Base-by-base conservation (phyloP, 225 moss, liverwort and hornwort species). In the Marchantia paleacea region DNA sequence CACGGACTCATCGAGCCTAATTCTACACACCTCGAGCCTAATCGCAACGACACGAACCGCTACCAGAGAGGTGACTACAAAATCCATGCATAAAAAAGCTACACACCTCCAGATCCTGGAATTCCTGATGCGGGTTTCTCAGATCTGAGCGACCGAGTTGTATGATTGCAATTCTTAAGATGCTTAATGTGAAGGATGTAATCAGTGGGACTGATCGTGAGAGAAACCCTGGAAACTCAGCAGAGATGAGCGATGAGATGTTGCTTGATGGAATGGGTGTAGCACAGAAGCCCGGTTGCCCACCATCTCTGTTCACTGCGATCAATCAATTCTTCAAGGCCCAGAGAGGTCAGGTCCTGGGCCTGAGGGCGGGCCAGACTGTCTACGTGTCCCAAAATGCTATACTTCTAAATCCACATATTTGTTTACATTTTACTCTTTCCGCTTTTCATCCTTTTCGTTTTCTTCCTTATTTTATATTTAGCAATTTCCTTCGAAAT, bases 291-390 rank as follows among this genome's bases (percentile, higher is more conserved):
- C n/a, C 62, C n/a, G n/a, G 18, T 24, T 20, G 14, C n/a, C 6
- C 62, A 18, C 0, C 48, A 10, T 51, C 16, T 48, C 58, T 22
- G 30, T 49, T 19, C 53, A 30, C 57, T 22, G 39, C 58, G 29
- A 39, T 60, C 19, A 12, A 31, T 58, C 39, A 76, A 76, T 76
- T 28, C 58, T 76, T 76, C 58, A 22, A 60, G 19, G 57, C 39
- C 58, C 75, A 60, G 57, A 60, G 58, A 60, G 75, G 60, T 60
- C 75, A 75, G 75, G 75, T 31, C 55, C 39, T 39, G 18, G 48
- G 18, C 72, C 22, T 20, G 16, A 39, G 69, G 39, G 47, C 31
- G 2, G 8, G 69, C 47, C 71, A 50, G 71, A 71, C 71, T 71
- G 49, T 15, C 39, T 30, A 71, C 71, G 71, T 71, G 71, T 71